A percentile compares a stretch with the other conserved stretches of the same genome.
phyloP scores from a whole-genome alignment of 441 rosid genomes.

The Erodium trifolium region DNA sequence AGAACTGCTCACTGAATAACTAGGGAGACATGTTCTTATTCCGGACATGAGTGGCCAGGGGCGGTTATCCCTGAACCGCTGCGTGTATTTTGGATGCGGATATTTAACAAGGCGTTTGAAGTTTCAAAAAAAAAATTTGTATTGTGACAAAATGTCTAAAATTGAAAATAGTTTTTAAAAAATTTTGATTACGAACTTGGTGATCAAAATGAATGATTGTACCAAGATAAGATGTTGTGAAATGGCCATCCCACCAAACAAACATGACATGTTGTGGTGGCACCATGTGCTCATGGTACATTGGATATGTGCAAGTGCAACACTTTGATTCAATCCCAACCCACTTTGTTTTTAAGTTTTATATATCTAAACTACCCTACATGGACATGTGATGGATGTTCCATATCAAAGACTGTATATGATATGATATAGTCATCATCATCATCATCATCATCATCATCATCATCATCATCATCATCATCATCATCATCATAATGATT shows the following conservation, averaged over 20 bases:
- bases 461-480: not conserved
- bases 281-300: constrained; percentile 8
- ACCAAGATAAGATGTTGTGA: constrained; percentile 1
- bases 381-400: constrained; percentile 6
- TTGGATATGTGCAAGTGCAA: constrained; percentile 6
- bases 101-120: too few relatives aligned
- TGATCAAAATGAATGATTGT: too few relatives aligned
- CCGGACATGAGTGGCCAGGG: too few relatives aligned
- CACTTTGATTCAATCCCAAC: constrained; percentile 6
- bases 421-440: not conserved
- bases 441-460: too few relatives aligned
- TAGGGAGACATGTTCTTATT: too few relatives aligned
- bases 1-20: too few relatives aligned
- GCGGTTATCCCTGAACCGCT: too few relatives aligned
- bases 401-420: not conserved
- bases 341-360: not conserved
- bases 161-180: too few relatives aligned
- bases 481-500: not conserved
- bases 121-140: too few relatives aligned
- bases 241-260: constrained; percentile 8
- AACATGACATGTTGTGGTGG: constrained; percentile 2
- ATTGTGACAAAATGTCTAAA: too few relatives aligned
- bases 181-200: too few relatives aligned
- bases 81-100: too few relatives aligned
- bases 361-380: constrained; percentile 3